Percentiles rank a stretch among this genome's conserved stretches.
Evolutionary conservation across 2,329 filamentous ascomycete genomes (phyloP).

Genomic region (Emmonsiellopsis sp.): DNA sequence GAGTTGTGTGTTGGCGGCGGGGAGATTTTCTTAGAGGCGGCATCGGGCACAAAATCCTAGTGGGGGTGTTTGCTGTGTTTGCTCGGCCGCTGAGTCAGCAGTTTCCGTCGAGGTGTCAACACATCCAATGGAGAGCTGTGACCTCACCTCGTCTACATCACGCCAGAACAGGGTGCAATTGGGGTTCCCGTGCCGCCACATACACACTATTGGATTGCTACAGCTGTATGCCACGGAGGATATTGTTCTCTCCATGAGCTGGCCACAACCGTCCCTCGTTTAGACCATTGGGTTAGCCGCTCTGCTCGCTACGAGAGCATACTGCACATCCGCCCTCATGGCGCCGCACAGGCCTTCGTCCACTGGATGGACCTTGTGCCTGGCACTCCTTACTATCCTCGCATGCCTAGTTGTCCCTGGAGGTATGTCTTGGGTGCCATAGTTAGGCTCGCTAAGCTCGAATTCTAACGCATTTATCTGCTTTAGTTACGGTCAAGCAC

Average conservation of each 20-base stretch:
- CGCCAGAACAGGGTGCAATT: background rate
- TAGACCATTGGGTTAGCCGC: background rate
- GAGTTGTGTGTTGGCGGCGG: conserved; percentile 1
- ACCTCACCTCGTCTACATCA: background rate
- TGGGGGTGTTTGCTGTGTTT: background rate
- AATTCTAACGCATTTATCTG: background rate
- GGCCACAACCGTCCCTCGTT: background rate
- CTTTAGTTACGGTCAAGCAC: conserved; percentile 73
- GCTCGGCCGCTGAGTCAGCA: background rate
- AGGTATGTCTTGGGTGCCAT: conserved; percentile 40
- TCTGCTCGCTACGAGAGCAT: background rate
- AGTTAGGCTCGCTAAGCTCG: background rate
- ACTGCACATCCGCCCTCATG: conserved; percentile 5
- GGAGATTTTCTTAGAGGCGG: background rate
- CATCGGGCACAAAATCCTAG: too few relatives aligned
- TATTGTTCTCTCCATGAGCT: background rate
- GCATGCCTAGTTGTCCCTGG: conserved; percentile 54
- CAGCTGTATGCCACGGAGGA: background rate
- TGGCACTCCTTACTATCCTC: conserved; percentile 51
- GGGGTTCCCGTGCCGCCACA: background rate
- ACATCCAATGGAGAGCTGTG: conserved; percentile 18
- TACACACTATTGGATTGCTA: background rate
- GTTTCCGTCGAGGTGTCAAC: conserved; percentile 17
- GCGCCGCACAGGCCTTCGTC: conserved; percentile 35
- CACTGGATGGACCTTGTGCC: conserved; percentile 54